Percentiles rank a stretch among this genome's conserved stretches.
phyloP scores from a whole-genome alignment of 441 rosid species.

The Adansonia grandidieri region DNA sequence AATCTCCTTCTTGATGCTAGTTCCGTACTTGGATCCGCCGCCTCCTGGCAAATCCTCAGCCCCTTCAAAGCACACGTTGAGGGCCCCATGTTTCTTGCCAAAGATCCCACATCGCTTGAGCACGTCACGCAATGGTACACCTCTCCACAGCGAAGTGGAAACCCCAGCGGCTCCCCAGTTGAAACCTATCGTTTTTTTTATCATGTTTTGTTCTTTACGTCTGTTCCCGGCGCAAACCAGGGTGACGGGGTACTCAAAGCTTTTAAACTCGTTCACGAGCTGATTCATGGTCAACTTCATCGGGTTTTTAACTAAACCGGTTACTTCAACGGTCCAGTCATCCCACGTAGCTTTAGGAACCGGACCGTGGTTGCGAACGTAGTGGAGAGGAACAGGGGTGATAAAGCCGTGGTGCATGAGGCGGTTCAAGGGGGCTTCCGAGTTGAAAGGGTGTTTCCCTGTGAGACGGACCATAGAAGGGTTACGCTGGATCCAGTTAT shows the following conservation, averaged over 20 bases:
- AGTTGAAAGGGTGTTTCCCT: slow-evolving; percentile 92
- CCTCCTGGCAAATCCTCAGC: slow-evolving; percentile 92
- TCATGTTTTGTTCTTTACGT: slow-evolving; percentile 91
- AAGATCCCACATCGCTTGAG: slow-evolving; percentile 72
- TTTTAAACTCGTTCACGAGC: slow-evolving; percentile 60
- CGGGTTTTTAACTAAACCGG: slow-evolving; percentile 73
- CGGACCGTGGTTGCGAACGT: slow-evolving; percentile 83
- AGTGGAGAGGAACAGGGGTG: slow-evolving; percentile 88
- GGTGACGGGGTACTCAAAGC: slow-evolving; percentile 70
- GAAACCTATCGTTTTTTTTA: slow-evolving; percentile 75
- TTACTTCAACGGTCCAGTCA: slow-evolving; percentile 73
- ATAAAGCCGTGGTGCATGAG: slow-evolving; percentile 95
- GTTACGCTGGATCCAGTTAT: slow-evolving; percentile 78
- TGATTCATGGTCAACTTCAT: slow-evolving; percentile 73
- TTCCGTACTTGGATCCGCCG: slow-evolving; percentile 89
- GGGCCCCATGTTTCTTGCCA: slow-evolving; percentile 53
- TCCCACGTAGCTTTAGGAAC: slow-evolving; percentile 74
- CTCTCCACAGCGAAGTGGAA: slow-evolving; percentile 86
- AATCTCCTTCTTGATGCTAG: slow-evolving; percentile 61
- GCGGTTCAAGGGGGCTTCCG: slow-evolving; percentile 66
- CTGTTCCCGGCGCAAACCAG: slow-evolving; percentile 92
- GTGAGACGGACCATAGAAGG: slow-evolving; percentile 83
- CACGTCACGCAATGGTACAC: slow-evolving; percentile 59
- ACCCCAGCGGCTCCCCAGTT: slow-evolving; percentile 89
- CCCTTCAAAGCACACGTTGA: slow-evolving; percentile 82